Conservation (phyloP, 768 basidiomycete genomes). For the Neoboletus magnificus region DNA sequence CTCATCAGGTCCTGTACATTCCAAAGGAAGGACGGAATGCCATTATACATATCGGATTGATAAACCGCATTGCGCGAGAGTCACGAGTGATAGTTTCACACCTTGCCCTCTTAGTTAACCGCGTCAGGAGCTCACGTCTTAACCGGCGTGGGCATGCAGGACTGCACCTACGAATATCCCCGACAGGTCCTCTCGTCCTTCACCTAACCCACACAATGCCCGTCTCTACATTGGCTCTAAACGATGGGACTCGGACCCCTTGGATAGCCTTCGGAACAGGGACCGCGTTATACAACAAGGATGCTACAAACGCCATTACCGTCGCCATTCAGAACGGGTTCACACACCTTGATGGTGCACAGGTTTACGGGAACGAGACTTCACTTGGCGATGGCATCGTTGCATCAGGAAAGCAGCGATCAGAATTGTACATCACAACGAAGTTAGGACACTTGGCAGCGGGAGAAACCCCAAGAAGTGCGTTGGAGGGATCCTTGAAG, state of each 20-base stretch:
- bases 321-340: slow-evolving; percentile 55
- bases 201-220: slow-evolving; percentile 18
- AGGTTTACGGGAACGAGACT: slow-evolving; percentile 55
- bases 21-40: neutral
- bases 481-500: slow-evolving; percentile 50
- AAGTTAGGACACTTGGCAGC: slow-evolving; percentile 40
- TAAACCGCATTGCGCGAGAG: neutral
- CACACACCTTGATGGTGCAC: slow-evolving; percentile 64
- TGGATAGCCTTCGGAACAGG: slow-evolving; percentile 65
- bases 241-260: slow-evolving; percentile 52
- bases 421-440: slow-evolving; percentile 60
- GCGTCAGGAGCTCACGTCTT: slow-evolving; percentile 6
- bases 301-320: slow-evolving; percentile 39
- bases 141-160: neutral
- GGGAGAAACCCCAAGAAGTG: slow-evolving; percentile 45
- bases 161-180: neutral
- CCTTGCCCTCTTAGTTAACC: slow-evolving; percentile 7
- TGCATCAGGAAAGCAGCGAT: slow-evolving; percentile 48
- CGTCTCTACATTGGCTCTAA: slow-evolving; percentile 41
- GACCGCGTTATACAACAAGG: slow-evolving; percentile 45
- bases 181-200: slow-evolving; percentile 6
- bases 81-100: slow-evolving; percentile 13
- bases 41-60: neutral
- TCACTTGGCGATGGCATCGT: slow-evolving; percentile 49
- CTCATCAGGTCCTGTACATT: no score